Percentiles rank a stretch among this genome's conserved stretches.
phyloP scores from a whole-genome alignment of 345 rosid genomes.

The Citrus australasica region DNA sequence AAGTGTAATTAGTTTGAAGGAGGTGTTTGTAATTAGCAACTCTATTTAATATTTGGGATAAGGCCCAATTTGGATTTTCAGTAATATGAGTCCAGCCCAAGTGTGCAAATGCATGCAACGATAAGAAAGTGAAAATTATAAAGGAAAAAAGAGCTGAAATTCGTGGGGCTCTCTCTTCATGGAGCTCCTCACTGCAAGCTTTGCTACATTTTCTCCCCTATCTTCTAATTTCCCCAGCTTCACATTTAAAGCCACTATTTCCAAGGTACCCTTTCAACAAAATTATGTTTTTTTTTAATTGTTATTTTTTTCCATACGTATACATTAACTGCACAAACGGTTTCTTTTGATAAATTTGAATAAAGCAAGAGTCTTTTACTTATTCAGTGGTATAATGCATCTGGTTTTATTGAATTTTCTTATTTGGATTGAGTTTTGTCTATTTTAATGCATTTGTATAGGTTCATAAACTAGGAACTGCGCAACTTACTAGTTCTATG shows the following conservation, averaged over 20 bases:
- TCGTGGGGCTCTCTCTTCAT: constrained; percentile 40
- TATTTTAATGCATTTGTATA: not conserved
- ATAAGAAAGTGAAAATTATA: constrained; percentile 6
- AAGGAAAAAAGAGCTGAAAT: constrained; percentile 6
- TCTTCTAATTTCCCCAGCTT: constrained; percentile 27
- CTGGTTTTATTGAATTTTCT: not conserved
- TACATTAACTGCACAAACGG: not conserved
- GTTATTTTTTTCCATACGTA: not conserved
- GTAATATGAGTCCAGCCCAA: not conserved
- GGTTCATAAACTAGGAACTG: not conserved
- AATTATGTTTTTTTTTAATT: not conserved
- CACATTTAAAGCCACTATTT: constrained; percentile 11
- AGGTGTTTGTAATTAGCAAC: not conserved
- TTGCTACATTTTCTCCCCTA: constrained; percentile 22
- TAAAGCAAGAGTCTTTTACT: no score
- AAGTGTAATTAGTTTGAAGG: no score
- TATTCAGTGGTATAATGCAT: not conserved
- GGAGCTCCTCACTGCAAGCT: constrained; percentile 50
- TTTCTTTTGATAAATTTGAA: not conserved
- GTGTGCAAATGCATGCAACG: not conserved
- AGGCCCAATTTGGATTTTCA: not conserved
- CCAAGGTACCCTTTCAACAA: constrained; percentile 29
- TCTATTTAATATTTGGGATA: not conserved
- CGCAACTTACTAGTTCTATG: not conserved
- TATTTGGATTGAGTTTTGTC: not conserved